Evolutionary conservation across 345 rosid species (phyloP), one percentile per base, ranked within the genome.

Genomic region (Boechera divaricarpa): DNA sequence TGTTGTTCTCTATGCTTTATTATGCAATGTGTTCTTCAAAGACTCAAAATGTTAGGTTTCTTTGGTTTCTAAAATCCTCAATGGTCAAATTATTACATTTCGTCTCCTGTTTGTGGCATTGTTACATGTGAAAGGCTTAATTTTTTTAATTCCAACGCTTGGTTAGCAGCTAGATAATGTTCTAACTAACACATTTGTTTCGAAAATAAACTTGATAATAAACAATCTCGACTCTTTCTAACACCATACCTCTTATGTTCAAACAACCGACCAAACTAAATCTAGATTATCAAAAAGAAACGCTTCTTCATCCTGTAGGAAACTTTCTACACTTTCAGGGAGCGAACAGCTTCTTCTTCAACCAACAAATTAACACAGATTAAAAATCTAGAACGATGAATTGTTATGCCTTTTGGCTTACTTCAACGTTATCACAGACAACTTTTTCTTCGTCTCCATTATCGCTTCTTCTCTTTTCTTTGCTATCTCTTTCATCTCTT

Each of bases 391-490:
- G 36, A 21, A 16, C 4, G 3, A 28, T 26, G 2, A 49, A 7
- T 62, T 31, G 53, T 16, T 75, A 18, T 38, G 47, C 5, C 6
- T 18, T 57, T 24, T 35, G 32, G 29, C 83, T 78, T 63, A 44
- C 8, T 32, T 66, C 33, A 75, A 80, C 67, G 70, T 85, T 74
- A 80, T 84, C 48, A 67, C 64, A 10, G 79, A 82, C 60, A 75
- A 72, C 80, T 75, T 89, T 41, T 55, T 83, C 75, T 70, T 86
- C 5, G 81, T 79, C 84, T 85, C 86, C 57, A 82, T 72, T 62
- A 93, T 86, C 2, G 97, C 93, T 70, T 86, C 92, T 42, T 89
- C 85, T 78, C 90, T 86, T 83, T 66, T 83, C 88, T 60, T 88
- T 55, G 51, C 41, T 73, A 91, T 83, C 77, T 86, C 87, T 70